A percentile compares a stretch with the other conserved stretches of the same genome.
These are phyloP conservation scores for Fusarium caatingaense DNA, from an alignment of 2,329 filamentous ascomycete genomes.

Conservation along the genomic window DNA sequence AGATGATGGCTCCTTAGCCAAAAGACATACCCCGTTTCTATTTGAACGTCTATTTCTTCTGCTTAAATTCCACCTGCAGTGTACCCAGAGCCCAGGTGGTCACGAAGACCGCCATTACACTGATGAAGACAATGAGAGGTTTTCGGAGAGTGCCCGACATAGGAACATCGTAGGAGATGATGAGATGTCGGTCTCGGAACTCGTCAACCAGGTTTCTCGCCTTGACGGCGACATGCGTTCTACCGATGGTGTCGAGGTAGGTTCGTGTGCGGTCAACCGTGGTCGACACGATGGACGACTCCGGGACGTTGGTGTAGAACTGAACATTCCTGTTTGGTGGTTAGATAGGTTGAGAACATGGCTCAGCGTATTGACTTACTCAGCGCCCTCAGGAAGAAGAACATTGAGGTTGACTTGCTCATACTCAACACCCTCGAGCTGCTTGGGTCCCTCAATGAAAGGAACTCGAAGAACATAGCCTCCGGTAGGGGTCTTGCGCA, in stretches of 20 bases:
- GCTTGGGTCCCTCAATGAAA: slow-evolving; percentile 91
- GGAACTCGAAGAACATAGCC: slow-evolving; percentile 90
- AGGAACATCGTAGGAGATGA: slow-evolving; percentile 90
- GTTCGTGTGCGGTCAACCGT: slow-evolving; percentile 77
- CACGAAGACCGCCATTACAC: slow-evolving; percentile 78
- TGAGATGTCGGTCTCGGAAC: slow-evolving; percentile 81
- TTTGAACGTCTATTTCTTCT: slow-evolving; percentile 52
- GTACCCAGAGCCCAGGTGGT: slow-evolving; percentile 80
- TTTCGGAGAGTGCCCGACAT: slow-evolving; percentile 82
- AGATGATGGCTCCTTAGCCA: slow-evolving; percentile 12
- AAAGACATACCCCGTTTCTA: slow-evolving; percentile 23
- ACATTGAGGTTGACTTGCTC: slow-evolving; percentile 82
- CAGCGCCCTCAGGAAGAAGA: slow-evolving; percentile 90
- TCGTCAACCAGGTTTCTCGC: slow-evolving; percentile 92
- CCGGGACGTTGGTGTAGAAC: slow-evolving; percentile 78
- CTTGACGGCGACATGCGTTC: slow-evolving; percentile 82
- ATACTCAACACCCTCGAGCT: slow-evolving; percentile 87
- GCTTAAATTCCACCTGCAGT: slow-evolving; percentile 81
- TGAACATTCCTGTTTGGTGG: slow-evolving; percentile 76
- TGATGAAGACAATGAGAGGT: slow-evolving; percentile 82
- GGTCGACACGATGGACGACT: slow-evolving; percentile 68
- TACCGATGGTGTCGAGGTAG: slow-evolving; percentile 92
- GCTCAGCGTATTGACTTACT: slow-evolving; percentile 63
- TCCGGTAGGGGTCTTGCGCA: slow-evolving; percentile 74
- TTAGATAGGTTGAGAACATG: slow-evolving; percentile 39